phyloP scores from a whole-genome alignment of 169 alveolate species.

The Babesia bigemina region DNA sequence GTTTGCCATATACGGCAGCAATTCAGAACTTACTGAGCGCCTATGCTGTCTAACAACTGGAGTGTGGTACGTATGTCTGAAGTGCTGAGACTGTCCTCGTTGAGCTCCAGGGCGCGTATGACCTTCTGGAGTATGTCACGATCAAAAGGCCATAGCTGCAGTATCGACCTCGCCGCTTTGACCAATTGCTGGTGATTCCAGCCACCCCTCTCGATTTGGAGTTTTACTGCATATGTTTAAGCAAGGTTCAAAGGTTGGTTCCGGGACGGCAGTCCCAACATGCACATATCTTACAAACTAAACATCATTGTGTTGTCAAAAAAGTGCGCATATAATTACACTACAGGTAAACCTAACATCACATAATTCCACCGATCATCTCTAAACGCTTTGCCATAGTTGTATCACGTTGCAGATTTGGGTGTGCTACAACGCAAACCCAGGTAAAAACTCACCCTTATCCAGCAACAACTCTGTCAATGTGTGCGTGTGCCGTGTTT shows the following conservation, averaged over 20 bases:
- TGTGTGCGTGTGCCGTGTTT: constrained; percentile 10
- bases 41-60: constrained; percentile 5
- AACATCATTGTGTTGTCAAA: neutral
- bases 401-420: too few species aligned
- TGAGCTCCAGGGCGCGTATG: constrained; percentile 26
- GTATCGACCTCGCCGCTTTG: constrained; percentile 1
- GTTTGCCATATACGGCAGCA: neutral
- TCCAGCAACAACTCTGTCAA: neutral
- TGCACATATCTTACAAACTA: neutral
- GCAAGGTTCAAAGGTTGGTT: neutral
- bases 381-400: too few species aligned
- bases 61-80: neutral
- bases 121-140: constrained; percentile 5
- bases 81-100: constrained; percentile 5
- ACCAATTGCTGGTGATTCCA: constrained; percentile 10
- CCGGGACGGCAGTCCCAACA: neutral
- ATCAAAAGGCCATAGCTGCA: neutral
- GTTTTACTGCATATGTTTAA: constrained; percentile 8
- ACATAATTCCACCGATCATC: neutral
- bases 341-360: neutral
- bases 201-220: neutral
- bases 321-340: neutral
- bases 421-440: too few species aligned
- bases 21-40: constrained; percentile 4
- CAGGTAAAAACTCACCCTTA: constrained; percentile 1